Conservation (phyloP, 2,329 filamentous ascomycete genomes). For the Ceratocystis papillata region DNA sequence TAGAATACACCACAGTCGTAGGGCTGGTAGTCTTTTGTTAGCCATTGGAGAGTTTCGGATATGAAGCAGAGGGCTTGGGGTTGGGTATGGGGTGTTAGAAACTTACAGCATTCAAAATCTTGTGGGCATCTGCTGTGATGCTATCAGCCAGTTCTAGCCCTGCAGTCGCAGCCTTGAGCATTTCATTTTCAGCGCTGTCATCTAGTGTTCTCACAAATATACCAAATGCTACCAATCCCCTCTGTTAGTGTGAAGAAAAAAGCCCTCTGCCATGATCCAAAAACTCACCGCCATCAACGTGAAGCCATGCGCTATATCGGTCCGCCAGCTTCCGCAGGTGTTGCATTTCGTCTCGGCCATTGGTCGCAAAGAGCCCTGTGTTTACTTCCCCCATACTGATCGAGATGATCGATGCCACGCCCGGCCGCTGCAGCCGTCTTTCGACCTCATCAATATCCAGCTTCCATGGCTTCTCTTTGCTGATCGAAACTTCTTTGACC, state of each 20-base stretch:
- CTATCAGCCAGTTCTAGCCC: slow-evolving; percentile 77
- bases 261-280: not conserved
- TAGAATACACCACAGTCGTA: slow-evolving; percentile 92
- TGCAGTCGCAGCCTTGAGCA: slow-evolving; percentile 40
- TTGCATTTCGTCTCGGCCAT: slow-evolving; percentile 50
- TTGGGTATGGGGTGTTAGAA: not conserved
- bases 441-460: slow-evolving; percentile 60
- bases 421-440: slow-evolving; percentile 40
- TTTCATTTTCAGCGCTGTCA: slow-evolving; percentile 43
- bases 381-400: slow-evolving; percentile 88
- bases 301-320: slow-evolving; percentile 68
- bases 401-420: slow-evolving; percentile 60
- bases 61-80: not conserved
- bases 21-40: slow-evolving; percentile 39
- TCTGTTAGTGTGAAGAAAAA: not conserved
- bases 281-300: slow-evolving; percentile 63
- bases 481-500: slow-evolving; percentile 50
- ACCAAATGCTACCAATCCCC: slow-evolving; percentile 55
- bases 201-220: slow-evolving; percentile 63
- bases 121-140: slow-evolving; percentile 78
- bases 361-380: slow-evolving; percentile 62
- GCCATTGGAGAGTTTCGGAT: not conserved
- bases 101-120: slow-evolving; percentile 75
- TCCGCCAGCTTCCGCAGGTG: slow-evolving; percentile 60
- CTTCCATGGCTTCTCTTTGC: slow-evolving; percentile 46